Evolutionary conservation across 495 filamentous ascomycete genomes (phyloP).

Genomic region (Penicillium paradoxum): DNA sequence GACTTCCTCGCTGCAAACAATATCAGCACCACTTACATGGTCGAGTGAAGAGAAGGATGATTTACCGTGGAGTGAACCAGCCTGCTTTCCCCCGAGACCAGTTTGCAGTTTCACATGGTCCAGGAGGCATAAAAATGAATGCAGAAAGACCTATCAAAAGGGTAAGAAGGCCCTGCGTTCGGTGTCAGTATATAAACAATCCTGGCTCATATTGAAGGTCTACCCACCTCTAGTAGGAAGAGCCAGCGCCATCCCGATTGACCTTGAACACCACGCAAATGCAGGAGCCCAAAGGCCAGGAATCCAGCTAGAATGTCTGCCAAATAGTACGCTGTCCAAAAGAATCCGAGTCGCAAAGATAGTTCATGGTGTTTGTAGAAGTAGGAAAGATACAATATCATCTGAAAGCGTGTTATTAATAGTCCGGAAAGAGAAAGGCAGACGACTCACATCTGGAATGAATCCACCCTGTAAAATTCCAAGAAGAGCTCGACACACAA

Average conservation of each 20-base stretch:
- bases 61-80: constrained; percentile 63
- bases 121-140: constrained; percentile 59
- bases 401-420: constrained; percentile 3
- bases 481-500: constrained; percentile 55
- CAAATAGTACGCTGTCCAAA: constrained; percentile 56
- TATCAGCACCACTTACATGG: neutral
- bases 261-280: constrained; percentile 31
- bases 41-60: neutral
- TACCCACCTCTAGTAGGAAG: constrained; percentile 41
- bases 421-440: neutral
- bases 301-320: constrained; percentile 44
- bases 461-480: constrained; percentile 60
- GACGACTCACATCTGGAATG: constrained; percentile 9
- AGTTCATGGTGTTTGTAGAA: constrained; percentile 66
- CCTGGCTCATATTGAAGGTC: neutral
- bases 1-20: constrained; percentile 31
- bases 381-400: constrained; percentile 62
- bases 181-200: neutral
- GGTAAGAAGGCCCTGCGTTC: constrained; percentile 36
- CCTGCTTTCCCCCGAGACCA: constrained; percentile 62
- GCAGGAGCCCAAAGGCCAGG: constrained; percentile 46
- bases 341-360: constrained; percentile 54
- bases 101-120: constrained; percentile 59
- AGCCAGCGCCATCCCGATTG: constrained; percentile 32
- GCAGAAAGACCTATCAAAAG: constrained; percentile 54